phyloP scores from a whole-genome alignment of 148 eudicot genomes.

The Rhododendron williamsianum region DNA sequence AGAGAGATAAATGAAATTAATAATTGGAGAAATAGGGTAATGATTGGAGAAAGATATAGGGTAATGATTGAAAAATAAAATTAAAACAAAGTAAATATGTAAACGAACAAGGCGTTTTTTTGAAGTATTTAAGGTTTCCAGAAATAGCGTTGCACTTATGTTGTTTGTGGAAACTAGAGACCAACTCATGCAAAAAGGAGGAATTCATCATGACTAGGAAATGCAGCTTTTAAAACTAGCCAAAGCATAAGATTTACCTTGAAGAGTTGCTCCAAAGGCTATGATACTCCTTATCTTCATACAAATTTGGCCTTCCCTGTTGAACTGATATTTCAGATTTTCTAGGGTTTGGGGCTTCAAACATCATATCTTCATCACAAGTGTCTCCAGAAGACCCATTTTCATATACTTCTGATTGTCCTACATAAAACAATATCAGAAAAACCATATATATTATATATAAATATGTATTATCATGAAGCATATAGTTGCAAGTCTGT shows the following conservation, averaged over 20 bases:
- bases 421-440: slow-evolving; percentile 20
- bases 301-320: slow-evolving; percentile 33
- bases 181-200: no score
- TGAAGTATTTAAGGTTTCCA: no score
- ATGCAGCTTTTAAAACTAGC: background rate
- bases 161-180: no score
- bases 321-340: slow-evolving; percentile 42
- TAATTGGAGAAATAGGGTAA: no score
- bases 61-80: no score
- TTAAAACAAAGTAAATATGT: no score
- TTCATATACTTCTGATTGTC: slow-evolving; percentile 61
- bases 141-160: no score
- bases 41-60: no score
- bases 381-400: slow-evolving; percentile 85
- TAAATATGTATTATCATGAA: background rate
- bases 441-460: background rate
- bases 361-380: slow-evolving; percentile 54
- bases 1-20: no score
- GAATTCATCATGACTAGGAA: no score
- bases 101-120: no score
- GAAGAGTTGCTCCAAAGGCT: slow-evolving; percentile 92
- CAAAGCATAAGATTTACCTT: slow-evolving; percentile 37
- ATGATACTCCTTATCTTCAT: slow-evolving; percentile 49
- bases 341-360: slow-evolving; percentile 47
- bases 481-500: background rate